phyloP scores from a whole-genome alignment of 2,329 filamentous ascomycete species.

The Trichoderma sp. region DNA sequence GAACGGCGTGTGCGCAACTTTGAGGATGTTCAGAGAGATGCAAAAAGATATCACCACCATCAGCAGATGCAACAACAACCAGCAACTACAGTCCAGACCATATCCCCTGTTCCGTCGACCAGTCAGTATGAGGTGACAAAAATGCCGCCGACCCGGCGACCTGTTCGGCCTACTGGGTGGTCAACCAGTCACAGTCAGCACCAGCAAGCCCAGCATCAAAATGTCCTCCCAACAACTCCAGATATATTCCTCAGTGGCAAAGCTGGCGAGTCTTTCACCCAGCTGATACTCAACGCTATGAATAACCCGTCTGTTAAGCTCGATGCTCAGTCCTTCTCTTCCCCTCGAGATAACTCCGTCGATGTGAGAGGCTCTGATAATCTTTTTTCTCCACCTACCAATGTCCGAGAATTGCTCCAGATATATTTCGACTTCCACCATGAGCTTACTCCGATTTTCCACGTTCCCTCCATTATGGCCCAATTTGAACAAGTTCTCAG shows the following conservation, averaged over 20 bases:
- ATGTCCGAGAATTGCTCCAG: background rate
- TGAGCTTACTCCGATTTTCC: conserved; percentile 10
- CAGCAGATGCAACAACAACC: background rate
- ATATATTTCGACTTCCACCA: conserved; percentile 9
- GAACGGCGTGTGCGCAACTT: conserved; percentile 13
- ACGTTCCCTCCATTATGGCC: conserved; percentile 6
- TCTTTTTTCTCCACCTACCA: background rate
- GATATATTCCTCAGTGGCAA: conserved; percentile 14
- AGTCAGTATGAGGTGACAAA: background rate
- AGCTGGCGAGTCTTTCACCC: conserved; percentile 6
- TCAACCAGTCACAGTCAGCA: background rate
- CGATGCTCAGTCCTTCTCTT: background rate
- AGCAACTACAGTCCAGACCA: background rate
- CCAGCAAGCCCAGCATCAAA: background rate
- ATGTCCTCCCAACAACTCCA: background rate
- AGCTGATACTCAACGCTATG: conserved; percentile 11
- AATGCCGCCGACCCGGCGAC: background rate
- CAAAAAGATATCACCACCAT: background rate
- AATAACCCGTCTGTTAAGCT: conserved; percentile 1
- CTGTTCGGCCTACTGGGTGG: background rate
- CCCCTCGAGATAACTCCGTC: background rate
- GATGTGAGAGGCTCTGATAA: background rate
- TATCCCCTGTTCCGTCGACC: background rate
- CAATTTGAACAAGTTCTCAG: background rate
- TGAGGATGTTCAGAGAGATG: background rate